phyloP scores from a whole-genome alignment of 1,139 yeast genomes.

The Debaryomyces fabryi region DNA sequence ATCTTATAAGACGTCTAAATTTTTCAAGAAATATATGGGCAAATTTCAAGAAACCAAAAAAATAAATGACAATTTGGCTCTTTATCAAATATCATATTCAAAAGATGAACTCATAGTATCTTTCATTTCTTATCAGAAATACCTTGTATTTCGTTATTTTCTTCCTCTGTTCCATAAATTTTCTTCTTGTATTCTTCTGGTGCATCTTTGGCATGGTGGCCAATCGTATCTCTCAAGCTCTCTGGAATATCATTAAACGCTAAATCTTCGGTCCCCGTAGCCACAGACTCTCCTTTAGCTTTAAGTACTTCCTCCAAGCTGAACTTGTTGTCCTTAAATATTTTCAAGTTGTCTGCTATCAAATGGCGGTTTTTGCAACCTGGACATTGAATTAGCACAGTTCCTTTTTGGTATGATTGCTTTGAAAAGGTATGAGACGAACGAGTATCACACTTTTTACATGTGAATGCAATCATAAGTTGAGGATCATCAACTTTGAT shows the following conservation, averaged over 20 bases:
- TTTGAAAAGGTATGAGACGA: conserved; percentile 88
- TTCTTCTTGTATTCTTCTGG: conserved; percentile 41
- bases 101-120: background rate
- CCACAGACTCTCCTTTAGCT: conserved; percentile 74
- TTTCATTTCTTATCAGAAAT: conserved; percentile 11
- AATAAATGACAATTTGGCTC: background rate
- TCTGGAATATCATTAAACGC: conserved; percentile 77
- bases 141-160: conserved; percentile 14
- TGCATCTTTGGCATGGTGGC: conserved; percentile 68
- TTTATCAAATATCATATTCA: background rate
- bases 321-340: conserved; percentile 74
- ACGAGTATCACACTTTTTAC: conserved; percentile 82
- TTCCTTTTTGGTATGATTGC: conserved; percentile 86
- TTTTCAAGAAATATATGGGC: background rate
- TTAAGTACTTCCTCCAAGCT: conserved; percentile 80
- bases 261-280: conserved; percentile 61
- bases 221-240: conserved; percentile 53
- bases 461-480: conserved; percentile 87
- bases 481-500: conserved; percentile 66
- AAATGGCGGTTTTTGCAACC: conserved; percentile 86
- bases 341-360: conserved; percentile 88
- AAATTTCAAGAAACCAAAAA: background rate
- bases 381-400: conserved; percentile 90
- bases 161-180: conserved; percentile 15
- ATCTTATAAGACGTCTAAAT: background rate